Evolutionary conservation across 768 basidiomycete species (phyloP), one percentile per base, ranked within the genome.

Genomic region (Rhodosporidiobolus sp.): DNA sequence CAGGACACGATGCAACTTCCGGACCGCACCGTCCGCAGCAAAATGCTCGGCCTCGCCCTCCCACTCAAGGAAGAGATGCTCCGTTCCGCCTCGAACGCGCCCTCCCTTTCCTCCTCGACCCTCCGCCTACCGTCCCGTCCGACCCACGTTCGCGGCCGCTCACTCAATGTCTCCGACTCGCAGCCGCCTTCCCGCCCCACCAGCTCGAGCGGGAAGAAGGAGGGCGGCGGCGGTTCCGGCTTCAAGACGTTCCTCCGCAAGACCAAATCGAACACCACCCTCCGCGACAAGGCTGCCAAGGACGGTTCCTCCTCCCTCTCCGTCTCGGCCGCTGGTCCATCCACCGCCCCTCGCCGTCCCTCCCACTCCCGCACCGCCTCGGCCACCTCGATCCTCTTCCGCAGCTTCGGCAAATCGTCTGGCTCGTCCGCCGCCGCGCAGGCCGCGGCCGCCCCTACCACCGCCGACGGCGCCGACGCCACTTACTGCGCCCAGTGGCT

Each of bases 1-100:
- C 9, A 94, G 92, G 90, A 94, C 80, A 91, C 92, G 69, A 87
- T 94, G 63, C 92, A 94, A 82, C 92, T 94, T 30, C 92, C 92
- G 7, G 82, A 86, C 12, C 87, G 26, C 1, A 55, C 86, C 5
- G 83, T 93, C 32, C 86, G 92, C 14, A 88, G 88, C 2, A 91
- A 92, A 81, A 86, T 94, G 26, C 84, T 84, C 59, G 87, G 87
- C 24, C 91, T 95, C 86, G 91, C 94, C 67, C 82, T 88, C 0
- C 87, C 89, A 1, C 90, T 95, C 61, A 95, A 95, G 79, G 91
- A 90, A 9, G 90, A 90, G 20, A 94, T 95, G 90, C 83, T 95
- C 67, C 92, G 90, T 79, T 91, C 91, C 0, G 92, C 91, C 1
- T 87, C 89, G 43, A 85, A 86, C 35, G 83, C 90, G 80, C 55